These are phyloP conservation scores for Solanum commersonii DNA, from an alignment of 257 asterid genomes.

Conservation along the genomic window DNA sequence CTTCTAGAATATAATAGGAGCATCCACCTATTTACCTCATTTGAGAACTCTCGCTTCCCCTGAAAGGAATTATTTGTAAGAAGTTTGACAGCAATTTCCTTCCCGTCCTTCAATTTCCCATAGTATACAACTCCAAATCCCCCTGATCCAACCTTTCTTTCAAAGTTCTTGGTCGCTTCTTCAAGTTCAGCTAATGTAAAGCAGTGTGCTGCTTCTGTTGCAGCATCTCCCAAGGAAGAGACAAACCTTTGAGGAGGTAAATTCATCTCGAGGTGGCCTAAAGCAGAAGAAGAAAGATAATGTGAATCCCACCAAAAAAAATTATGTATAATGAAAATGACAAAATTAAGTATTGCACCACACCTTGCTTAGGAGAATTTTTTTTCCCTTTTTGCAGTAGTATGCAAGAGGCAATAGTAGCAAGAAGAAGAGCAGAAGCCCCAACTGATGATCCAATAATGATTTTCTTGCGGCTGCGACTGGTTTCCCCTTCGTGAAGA, in stretches of 20 bases:
- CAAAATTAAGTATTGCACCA: slow-evolving; percentile 5
- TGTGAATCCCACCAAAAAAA: slow-evolving; percentile 6
- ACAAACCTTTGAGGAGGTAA: slow-evolving; percentile 31
- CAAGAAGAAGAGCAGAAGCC: slow-evolving; percentile 62
- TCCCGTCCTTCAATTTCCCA: slow-evolving; percentile 71
- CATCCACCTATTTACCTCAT: slow-evolving; percentile 50
- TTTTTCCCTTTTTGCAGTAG: slow-evolving; percentile 49
- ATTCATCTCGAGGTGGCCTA: slow-evolving; percentile 33
- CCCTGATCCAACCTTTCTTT: slow-evolving; percentile 83
- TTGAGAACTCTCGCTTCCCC: slow-evolving; percentile 86
- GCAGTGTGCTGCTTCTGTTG: slow-evolving; percentile 79
- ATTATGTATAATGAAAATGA: background rate
- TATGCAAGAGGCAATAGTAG: slow-evolving; percentile 51
- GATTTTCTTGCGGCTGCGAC: slow-evolving; percentile 39
- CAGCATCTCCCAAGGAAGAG: slow-evolving; percentile 47
- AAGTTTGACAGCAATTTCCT: slow-evolving; percentile 90
- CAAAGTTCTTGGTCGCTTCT: slow-evolving; percentile 72
- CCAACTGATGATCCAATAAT: slow-evolving; percentile 79
- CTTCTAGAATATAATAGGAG: background rate
- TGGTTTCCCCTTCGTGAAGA: slow-evolving; percentile 40
- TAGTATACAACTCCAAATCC: slow-evolving; percentile 91
- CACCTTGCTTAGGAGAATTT: slow-evolving; percentile 39
- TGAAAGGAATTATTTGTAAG: slow-evolving; percentile 86
- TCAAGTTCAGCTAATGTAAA: slow-evolving; percentile 69
- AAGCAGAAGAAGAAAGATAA: background rate